phyloP scores from a whole-genome alignment of 306 rosid species.

The Fagus sylvatica region DNA sequence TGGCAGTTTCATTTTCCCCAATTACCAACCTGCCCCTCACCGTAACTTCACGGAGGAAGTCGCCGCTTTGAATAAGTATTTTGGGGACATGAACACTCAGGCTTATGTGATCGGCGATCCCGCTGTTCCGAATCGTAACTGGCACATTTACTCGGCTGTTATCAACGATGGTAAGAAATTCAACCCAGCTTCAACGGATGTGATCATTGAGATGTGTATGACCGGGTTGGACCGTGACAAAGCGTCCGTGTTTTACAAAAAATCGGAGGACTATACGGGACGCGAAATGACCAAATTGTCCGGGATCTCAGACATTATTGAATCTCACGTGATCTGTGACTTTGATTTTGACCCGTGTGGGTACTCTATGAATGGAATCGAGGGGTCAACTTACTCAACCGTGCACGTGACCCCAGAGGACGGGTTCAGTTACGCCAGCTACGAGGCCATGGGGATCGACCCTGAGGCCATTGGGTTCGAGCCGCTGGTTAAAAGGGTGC shows the following conservation, averaged over 20 bases:
- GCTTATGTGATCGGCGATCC: slow-evolving; percentile 52
- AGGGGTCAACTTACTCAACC: slow-evolving; percentile 56
- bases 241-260: slow-evolving; percentile 55
- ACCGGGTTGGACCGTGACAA: slow-evolving; percentile 46
- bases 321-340: slow-evolving; percentile 51
- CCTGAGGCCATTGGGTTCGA: slow-evolving; percentile 2
- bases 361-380: slow-evolving; percentile 63
- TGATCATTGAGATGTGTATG: slow-evolving; percentile 56
- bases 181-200: background rate
- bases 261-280: slow-evolving; percentile 9
- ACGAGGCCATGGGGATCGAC: slow-evolving; percentile 47
- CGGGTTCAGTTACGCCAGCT: slow-evolving; percentile 64
- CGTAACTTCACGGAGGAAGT: slow-evolving; percentile 52
- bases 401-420: slow-evolving; percentile 77
- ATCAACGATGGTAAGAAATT: background rate
- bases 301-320: slow-evolving; percentile 38
- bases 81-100: slow-evolving; percentile 32
- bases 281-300: slow-evolving; percentile 53
- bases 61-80: slow-evolving; percentile 35
- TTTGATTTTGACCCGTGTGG: slow-evolving; percentile 65
- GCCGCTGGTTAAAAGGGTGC: slow-evolving; percentile 22
- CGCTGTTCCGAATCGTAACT: slow-evolving; percentile 28
- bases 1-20: slow-evolving; percentile 57
- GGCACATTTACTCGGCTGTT: slow-evolving; percentile 58
- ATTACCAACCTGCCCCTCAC: slow-evolving; percentile 58